phyloP scores from a whole-genome alignment of 2,329 filamentous ascomycete genomes.

The Xylariaceae sp. region DNA sequence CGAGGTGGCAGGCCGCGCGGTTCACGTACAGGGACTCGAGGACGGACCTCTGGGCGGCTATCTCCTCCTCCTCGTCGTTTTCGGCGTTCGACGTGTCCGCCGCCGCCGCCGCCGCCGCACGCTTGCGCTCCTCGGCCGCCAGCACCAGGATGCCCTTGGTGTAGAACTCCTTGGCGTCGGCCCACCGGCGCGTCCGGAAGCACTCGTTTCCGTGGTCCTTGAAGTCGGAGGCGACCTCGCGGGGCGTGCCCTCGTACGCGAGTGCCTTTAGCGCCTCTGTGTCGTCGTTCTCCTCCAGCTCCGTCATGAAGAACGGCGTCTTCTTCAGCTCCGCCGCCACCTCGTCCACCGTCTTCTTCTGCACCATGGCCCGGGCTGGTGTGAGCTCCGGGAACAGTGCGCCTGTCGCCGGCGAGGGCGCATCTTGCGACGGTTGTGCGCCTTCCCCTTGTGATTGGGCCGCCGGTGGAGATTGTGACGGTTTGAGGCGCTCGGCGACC shows the following conservation, averaged over 20 bases:
- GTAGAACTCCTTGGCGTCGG: constrained; percentile 90
- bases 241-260: constrained; percentile 87
- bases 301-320: constrained; percentile 93
- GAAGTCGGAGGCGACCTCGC: constrained; percentile 82
- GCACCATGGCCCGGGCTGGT: constrained; percentile 44
- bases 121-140: constrained; percentile 61
- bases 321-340: constrained; percentile 60
- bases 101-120: constrained; percentile 41
- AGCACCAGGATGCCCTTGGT: constrained; percentile 80
- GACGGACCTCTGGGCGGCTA: constrained; percentile 55
- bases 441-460: constrained; percentile 18
- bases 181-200: constrained; percentile 73
- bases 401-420: constrained; percentile 1
- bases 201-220: constrained; percentile 91
- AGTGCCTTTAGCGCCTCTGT: constrained; percentile 87
- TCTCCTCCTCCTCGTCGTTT: constrained; percentile 58
- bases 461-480: constrained; percentile 37
- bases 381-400: constrained; percentile 47
- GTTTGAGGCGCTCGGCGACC: constrained; percentile 40
- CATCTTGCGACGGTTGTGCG: constrained; percentile 12
- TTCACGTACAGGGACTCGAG: constrained; percentile 83
- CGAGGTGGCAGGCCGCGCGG: constrained; percentile 85
- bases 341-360: constrained; percentile 56
- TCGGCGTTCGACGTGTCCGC: constrained; percentile 49
- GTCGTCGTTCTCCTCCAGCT: constrained; percentile 81